Evolutionary conservation across 2,329 filamentous ascomycete species (phyloP).

Genomic region (Apiospora hydei): DNA sequence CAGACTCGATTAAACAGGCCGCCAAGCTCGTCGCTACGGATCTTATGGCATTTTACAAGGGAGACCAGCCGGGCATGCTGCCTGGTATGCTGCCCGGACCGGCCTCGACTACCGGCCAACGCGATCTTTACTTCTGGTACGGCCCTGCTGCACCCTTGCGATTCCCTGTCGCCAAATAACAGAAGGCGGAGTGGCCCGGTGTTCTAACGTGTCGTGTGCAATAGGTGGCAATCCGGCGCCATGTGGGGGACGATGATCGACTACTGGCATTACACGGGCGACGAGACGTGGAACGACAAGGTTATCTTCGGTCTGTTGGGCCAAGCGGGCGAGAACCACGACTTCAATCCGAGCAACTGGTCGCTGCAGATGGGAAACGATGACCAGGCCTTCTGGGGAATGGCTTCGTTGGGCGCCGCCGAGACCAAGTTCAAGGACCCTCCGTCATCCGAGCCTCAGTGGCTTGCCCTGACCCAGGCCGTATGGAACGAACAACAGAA

Average conservation of each 20-base stretch:
- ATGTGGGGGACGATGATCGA: slow-evolving; percentile 61
- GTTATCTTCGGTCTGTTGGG: slow-evolving; percentile 50
- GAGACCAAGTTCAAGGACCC: slow-evolving; percentile 65
- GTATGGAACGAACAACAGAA: slow-evolving; percentile 67
- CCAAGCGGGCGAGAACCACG: slow-evolving; percentile 50
- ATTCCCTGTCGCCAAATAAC: slow-evolving; percentile 2
- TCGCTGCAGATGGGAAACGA: slow-evolving; percentile 52
- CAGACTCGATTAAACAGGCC: slow-evolving; percentile 55
- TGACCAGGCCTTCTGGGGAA: slow-evolving; percentile 67
- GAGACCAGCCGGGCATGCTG: slow-evolving; percentile 60
- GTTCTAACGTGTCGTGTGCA: slow-evolving; percentile 44
- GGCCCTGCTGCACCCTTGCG: slow-evolving; percentile 27
- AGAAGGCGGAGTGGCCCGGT: neutral
- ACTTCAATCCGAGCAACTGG: slow-evolving; percentile 53
- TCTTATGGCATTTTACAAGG: slow-evolving; percentile 58
- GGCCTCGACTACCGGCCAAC: slow-evolving; percentile 42
- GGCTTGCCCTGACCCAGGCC: slow-evolving; percentile 66
- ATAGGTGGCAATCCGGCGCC: slow-evolving; percentile 63
- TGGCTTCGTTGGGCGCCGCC: slow-evolving; percentile 67
- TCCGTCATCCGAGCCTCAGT: slow-evolving; percentile 54
- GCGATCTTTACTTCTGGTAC: slow-evolving; percentile 70
- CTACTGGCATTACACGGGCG: slow-evolving; percentile 63
- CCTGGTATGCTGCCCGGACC: slow-evolving; percentile 60
- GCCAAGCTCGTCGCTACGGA: slow-evolving; percentile 58
- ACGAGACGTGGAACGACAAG: slow-evolving; percentile 55